Evolutionary conservation across 169 alveolate genomes (phyloP).

Genomic region (Theileria equi): DNA sequence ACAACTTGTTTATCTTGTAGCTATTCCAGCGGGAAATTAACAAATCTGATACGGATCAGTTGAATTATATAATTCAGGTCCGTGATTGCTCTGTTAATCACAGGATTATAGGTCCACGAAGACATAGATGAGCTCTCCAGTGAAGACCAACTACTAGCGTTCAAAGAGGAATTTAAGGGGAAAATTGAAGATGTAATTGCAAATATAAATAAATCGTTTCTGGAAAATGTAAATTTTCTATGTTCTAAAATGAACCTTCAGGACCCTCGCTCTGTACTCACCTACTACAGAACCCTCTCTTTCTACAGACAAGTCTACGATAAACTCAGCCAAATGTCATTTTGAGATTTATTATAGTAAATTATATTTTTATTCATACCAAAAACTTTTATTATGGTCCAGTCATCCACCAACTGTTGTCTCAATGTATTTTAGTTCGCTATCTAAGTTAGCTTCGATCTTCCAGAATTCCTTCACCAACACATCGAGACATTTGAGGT

Average conservation of each 20-base stretch:
- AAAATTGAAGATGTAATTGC: neutral
- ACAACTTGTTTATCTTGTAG: neutral
- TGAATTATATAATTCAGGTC: constrained; percentile 54
- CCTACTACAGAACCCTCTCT: constrained; percentile 29
- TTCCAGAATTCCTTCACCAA: too few relatives aligned
- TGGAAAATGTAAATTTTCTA: constrained; percentile 8
- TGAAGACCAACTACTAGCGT: neutral
- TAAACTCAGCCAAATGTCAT: neutral
- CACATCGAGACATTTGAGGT: too few relatives aligned
- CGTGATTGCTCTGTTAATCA: neutral
- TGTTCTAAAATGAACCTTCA: neutral
- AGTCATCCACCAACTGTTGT: too few relatives aligned
- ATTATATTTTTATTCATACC: too few relatives aligned
- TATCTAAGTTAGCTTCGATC: too few relatives aligned
- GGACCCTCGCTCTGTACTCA: constrained; percentile 20
- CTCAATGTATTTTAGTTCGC: too few relatives aligned
- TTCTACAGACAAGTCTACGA: constrained; percentile 44
- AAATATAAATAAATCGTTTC: constrained; percentile 7
- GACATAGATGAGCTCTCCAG: constrained; percentile 12
- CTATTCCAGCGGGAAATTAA: constrained; percentile 13
- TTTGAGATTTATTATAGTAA: too few relatives aligned
- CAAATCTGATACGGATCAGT: neutral
- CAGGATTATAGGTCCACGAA: constrained; percentile 34
- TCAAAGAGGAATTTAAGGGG: constrained; percentile 13
- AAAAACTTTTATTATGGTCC: too few relatives aligned